phyloP scores from a whole-genome alignment of 257 asterid genomes.

The Fraxinus americana region DNA sequence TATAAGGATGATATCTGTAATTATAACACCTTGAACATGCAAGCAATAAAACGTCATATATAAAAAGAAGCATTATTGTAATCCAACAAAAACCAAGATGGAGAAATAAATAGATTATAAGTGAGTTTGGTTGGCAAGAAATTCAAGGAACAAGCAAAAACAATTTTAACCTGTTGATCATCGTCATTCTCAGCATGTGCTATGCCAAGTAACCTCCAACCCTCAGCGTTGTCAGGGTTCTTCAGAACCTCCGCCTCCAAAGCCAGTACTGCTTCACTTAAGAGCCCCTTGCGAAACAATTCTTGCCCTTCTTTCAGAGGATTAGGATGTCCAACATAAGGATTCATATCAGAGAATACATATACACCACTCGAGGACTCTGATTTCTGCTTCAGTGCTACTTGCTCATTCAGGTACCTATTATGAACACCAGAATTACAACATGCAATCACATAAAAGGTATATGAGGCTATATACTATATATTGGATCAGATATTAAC shows the following conservation, averaged over 20 bases:
- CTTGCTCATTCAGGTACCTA: slow-evolving; percentile 58
- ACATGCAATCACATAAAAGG: slow-evolving; percentile 15
- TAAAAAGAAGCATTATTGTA: slow-evolving; percentile 3
- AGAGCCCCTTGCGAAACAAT: slow-evolving; percentile 94
- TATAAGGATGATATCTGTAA: background rate
- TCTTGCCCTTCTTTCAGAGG: slow-evolving; percentile 98
- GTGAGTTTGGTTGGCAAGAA: slow-evolving; percentile 13
- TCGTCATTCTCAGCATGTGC: slow-evolving; percentile 99
- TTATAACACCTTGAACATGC: background rate
- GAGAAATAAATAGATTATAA: slow-evolving; percentile 4
- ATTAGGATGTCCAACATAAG: slow-evolving; percentile 97
- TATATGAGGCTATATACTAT: background rate
- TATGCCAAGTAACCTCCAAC: slow-evolving; percentile 98
- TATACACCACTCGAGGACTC: slow-evolving; percentile 67
- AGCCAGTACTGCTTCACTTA: slow-evolving; percentile 99
- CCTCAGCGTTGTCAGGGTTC: slow-evolving; percentile 95
- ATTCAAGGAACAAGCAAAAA: background rate
- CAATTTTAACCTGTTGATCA: slow-evolving; percentile 77
- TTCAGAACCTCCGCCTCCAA: slow-evolving; percentile 98
- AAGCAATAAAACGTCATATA: slow-evolving; percentile 6
- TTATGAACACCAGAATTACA: slow-evolving; percentile 25
- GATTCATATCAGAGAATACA: slow-evolving; percentile 92
- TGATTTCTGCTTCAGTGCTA: slow-evolving; percentile 43
- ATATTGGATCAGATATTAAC: background rate
- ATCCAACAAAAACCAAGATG: slow-evolving; percentile 10